These are phyloP conservation scores for Fusarium dlaminii DNA, from an alignment of 2,329 filamentous ascomycete species.

Conservation along the genomic window DNA sequence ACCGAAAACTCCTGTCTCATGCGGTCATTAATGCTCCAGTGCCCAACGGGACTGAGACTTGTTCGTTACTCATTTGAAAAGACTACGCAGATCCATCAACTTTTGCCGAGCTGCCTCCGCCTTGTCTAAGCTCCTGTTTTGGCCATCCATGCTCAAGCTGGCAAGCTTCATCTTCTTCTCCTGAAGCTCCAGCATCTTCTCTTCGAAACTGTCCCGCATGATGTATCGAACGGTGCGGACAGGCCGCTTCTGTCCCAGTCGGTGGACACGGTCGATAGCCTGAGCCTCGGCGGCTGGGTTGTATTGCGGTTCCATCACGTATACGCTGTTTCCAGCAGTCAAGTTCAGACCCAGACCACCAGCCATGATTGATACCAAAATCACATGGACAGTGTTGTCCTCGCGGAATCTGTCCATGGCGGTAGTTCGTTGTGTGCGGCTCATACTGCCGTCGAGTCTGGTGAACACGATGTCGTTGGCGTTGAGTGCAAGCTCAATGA, in stretches of 20 bases:
- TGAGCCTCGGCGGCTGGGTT: conserved; percentile 96
- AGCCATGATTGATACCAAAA: conserved; percentile 91
- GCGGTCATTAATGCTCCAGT: conserved; percentile 26
- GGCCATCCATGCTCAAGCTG: conserved; percentile 81
- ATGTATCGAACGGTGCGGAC: conserved; percentile 90
- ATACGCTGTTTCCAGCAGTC: conserved; percentile 85
- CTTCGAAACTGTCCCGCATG: conserved; percentile 91
- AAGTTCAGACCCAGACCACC: conserved; percentile 93
- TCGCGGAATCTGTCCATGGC: conserved; percentile 83
- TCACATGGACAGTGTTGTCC: conserved; percentile 76
- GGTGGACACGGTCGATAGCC: conserved; percentile 91
- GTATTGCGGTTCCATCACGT: conserved; percentile 98
- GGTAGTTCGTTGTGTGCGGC: conserved; percentile 74
- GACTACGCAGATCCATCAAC: conserved; percentile 65
- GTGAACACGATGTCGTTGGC: conserved; percentile 73
- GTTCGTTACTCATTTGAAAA: conserved; percentile 59
- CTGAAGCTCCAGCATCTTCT: conserved; percentile 90
- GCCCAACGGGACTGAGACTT: conserved; percentile 12
- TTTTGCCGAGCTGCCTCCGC: conserved; percentile 68
- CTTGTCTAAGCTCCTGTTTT: conserved; percentile 63
- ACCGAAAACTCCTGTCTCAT: conserved; percentile 38
- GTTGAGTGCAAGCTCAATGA: conserved; percentile 85
- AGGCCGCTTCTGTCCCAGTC: conserved; percentile 87
- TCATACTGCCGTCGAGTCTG: conserved; percentile 93
- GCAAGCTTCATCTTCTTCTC: conserved; percentile 93